phyloP scores from a whole-genome alignment of 2,329 filamentous ascomycete genomes.

The Lomentospora prolificans region DNA sequence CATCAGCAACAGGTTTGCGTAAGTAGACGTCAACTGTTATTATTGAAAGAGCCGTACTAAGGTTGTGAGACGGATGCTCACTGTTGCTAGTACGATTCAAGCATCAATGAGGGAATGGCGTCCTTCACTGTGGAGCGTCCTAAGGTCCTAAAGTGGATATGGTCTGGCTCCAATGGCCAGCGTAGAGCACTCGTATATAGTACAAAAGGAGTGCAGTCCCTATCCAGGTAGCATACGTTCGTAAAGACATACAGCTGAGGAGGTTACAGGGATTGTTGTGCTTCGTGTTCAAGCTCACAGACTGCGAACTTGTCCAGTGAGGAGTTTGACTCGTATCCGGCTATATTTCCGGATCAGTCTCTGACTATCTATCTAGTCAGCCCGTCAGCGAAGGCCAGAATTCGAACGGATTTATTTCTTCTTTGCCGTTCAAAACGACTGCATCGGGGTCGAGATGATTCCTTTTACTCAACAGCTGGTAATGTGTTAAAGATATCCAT shows the following conservation, averaged over 20 bases:
- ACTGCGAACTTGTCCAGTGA: background rate
- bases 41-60: too few species aligned
- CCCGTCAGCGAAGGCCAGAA: background rate
- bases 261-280: background rate
- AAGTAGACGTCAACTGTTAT: background rate
- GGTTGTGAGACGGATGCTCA: background rate
- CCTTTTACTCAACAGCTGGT: too few species aligned
- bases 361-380: background rate
- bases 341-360: background rate
- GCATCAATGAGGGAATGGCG: background rate
- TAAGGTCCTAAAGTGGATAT: background rate
- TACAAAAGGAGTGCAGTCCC: background rate
- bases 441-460: too few species aligned
- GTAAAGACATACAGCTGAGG: background rate
- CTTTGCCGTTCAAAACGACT: too few species aligned
- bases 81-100: background rate
- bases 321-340: background rate
- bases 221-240: background rate
- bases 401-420: too few species aligned
- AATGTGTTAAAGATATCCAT: too few species aligned
- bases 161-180: background rate
- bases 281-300: background rate
- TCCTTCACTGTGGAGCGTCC: background rate
- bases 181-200: background rate
- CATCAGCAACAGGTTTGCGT: background rate